phyloP scores from a whole-genome alignment of 2,329 filamentous ascomycete genomes.

The Parafenestella ontariensis region DNA sequence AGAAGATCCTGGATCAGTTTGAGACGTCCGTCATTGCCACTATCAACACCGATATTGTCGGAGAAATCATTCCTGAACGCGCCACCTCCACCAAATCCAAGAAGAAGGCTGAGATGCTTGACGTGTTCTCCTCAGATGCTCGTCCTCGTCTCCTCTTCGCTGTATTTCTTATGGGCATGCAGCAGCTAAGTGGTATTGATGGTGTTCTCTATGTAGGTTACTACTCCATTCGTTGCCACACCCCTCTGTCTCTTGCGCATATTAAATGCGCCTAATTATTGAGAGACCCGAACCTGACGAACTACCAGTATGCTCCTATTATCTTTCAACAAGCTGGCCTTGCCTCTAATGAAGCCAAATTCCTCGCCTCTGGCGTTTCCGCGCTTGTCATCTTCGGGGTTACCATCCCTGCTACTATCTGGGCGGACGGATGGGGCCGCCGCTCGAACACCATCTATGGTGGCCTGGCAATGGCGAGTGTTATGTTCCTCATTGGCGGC shows the following conservation, averaged over 20 bases:
- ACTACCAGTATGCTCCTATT: conserved; percentile 67
- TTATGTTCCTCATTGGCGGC: conserved; percentile 61
- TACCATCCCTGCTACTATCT: conserved; percentile 63
- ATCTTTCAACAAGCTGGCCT: conserved; percentile 67
- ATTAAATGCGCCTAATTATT: no score
- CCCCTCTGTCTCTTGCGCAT: background rate
- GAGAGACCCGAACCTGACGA: no score
- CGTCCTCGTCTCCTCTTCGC: conserved; percentile 48
- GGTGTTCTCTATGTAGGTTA: conserved; percentile 64
- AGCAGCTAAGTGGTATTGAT: conserved; percentile 69
- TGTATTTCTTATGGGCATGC: conserved; percentile 65
- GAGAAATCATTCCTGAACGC: background rate
- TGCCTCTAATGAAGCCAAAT: conserved; percentile 58
- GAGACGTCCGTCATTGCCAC: background rate
- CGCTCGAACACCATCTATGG: conserved; percentile 61
- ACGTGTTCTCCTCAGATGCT: conserved; percentile 5
- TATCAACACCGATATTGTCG: conserved; percentile 4
- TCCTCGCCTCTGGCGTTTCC: conserved; percentile 67
- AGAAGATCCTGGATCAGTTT: conserved; percentile 23
- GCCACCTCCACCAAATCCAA: background rate
- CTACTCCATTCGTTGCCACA: background rate
- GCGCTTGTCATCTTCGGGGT: conserved; percentile 64
- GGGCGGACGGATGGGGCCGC: conserved; percentile 65
- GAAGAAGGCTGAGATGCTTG: conserved; percentile 10
- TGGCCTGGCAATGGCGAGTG: conserved; percentile 56